Evolutionary conservation across 768 basidiomycete genomes (phyloP).

Genomic region (Auricularia sp.): DNA sequence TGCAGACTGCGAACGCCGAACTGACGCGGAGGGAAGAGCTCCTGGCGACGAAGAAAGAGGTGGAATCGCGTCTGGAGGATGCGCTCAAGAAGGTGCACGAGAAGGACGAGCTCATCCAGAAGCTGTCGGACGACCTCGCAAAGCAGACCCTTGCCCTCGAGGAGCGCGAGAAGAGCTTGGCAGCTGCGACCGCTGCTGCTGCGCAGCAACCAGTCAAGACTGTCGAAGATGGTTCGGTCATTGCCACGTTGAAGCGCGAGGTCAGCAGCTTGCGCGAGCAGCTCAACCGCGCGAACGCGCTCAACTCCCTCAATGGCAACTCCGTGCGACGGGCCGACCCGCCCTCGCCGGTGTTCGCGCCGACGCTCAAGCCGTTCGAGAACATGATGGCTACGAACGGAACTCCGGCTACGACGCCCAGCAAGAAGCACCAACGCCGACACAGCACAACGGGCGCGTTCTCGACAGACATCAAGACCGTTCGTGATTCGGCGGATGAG

Average conservation of each 20-base stretch:
- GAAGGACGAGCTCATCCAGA: conserved; percentile 76
- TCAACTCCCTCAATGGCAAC: conserved; percentile 74
- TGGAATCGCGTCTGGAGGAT: conserved; percentile 75
- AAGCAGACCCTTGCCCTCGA: conserved; percentile 70
- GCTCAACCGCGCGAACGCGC: conserved; percentile 88
- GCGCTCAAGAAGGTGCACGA: conserved; percentile 60
- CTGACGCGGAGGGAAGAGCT: conserved; percentile 63
- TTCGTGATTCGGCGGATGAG: conserved; percentile 69
- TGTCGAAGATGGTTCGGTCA: conserved; percentile 77
- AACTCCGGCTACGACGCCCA: conserved; percentile 17
- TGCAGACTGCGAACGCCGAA: conserved; percentile 64
- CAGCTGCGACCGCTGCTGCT: conserved; percentile 32
- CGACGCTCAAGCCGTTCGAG: conserved; percentile 54
- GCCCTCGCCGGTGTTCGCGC: conserved; percentile 82
- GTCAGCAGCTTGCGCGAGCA: conserved; percentile 89
- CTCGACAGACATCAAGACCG: conserved; percentile 43
- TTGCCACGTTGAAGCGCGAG: conserved; percentile 83
- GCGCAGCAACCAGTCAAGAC: conserved; percentile 45
- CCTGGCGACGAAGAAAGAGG: conserved; percentile 60
- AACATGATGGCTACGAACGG: conserved; percentile 20
- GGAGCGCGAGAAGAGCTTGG: conserved; percentile 49
- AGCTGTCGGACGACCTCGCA: conserved; percentile 66
- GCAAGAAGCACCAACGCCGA: conserved; percentile 62
- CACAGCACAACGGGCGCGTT: conserved; percentile 82
- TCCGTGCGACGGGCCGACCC: conserved; percentile 44